Base-by-base conservation (phyloP, 768 basidiomycete genomes). In the Botryobasidium botryosum region DNA sequence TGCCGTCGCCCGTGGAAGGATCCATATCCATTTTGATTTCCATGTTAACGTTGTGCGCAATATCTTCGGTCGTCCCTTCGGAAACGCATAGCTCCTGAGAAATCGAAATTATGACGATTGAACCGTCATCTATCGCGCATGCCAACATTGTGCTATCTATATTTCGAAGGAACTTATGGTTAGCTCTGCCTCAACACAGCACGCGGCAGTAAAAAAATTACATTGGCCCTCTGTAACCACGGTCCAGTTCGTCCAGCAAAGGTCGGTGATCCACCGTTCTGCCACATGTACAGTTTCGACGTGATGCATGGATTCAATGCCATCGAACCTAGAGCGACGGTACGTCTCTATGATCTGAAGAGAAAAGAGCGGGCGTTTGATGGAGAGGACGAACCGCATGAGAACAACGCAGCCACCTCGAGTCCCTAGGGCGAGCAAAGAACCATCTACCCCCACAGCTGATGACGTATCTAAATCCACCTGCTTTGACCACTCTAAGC, bases 381-480 rank as follows among this genome's bases (percentile, higher is more conserved):
- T 39, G 10, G 23, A 32, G 5, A 44, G 4, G 3, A 23, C 48
- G 5, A 8, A 50, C 49, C 48, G 32, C 10, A 50, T 15, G 25
- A 50, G 31, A 7, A 25, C 28, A 3, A 50, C 39, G 3, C 18
- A 24, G 21, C 49, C 49, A 6, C 24, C 29, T n/a, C 49, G 27
- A n/a, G 20, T 50, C 5, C 49, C 49, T 1, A 49, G 20, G 2
- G 49, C 46, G 10, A 50, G 35, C 6, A 50, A 32, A 4, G 49
- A 50, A 2, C 25, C 23, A 15, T 49, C 39, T 4, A 40, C 20
- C 20, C 15, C 17, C n/a, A 13, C 12, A n/a, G 20, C 23, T n/a
- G 15, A 4, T 8, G 7, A 25, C 20, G 24, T 21, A 13, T 15
- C 20, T 4, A 26, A 7, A 10, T 15, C 18, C 10, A 36, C 23